Evolutionary conservation across 1,284 basidiomycete species (phyloP), one percentile per base, ranked within the genome.

Genomic region (Laetiporus sulphureus): DNA sequence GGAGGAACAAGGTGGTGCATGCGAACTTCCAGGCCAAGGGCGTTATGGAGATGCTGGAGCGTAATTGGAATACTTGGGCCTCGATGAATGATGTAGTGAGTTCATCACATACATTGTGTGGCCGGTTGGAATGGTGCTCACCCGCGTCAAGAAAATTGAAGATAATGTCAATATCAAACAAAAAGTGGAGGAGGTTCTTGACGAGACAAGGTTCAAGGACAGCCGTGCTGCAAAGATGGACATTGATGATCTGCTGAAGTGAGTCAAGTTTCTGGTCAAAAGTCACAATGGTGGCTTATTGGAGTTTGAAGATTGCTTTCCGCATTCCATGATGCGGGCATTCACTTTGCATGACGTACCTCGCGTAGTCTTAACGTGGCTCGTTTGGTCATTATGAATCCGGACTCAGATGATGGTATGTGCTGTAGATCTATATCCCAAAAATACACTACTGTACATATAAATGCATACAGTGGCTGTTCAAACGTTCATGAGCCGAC

Each of bases 21-120:
- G 92, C 86, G 7, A 89, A 82, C 53, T 98, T 88, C 61, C 79
- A 82, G 68, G 93, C 94, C 3, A 93, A 90, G 59, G 95, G 95
- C 3, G 92, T 99, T 11, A 75, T 89, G 57, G 89, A 94, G 54
- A 90, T 99, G 86, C 64, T 98, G 48, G 94, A 97, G 65, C 79
- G 79, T 56, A 99, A 98, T 62, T 89, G 89, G 73, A 81, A 83
- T 63, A 96, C 93, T n/a, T 96, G 91, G 87, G 86, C 90, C 57
- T 79, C 91, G 3, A 75, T 90, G 57, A 82, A 85, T 50, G 75
- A 85, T 53, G 73, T 77, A 72, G 88, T 87, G 49, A 47, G 71
- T 65, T 22, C 8, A 16, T n/a, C n/a, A n/a, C n/a, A n/a, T n/a
- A n/a, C n/a, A n/a, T n/a, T n/a, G n/a, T n/a, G n/a, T n/a, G n/a